A percentile compares a stretch with the other conserved stretches of the same genome.
Conservation (phyloP, 2,329 filamentous ascomycete genomes). For the Penicillium griseofulvum region DNA sequence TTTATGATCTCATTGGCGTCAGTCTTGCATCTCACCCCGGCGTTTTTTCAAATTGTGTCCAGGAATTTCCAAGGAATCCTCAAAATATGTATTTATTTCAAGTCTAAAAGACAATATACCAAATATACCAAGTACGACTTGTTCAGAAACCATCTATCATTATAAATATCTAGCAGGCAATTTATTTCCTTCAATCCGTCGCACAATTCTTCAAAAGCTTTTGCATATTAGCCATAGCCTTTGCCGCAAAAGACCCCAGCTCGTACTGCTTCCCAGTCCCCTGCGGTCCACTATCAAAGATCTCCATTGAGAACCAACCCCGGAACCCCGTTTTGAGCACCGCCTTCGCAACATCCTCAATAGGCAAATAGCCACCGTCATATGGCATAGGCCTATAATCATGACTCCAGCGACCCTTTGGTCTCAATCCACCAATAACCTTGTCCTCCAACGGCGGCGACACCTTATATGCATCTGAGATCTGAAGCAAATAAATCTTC, state of each 20-base stretch:
- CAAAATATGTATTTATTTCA: constrained; percentile 3
- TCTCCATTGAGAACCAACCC: constrained; percentile 67
- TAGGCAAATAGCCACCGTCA: constrained; percentile 68
- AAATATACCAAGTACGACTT: background rate
- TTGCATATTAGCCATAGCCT: constrained; percentile 52
- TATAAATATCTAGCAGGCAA: background rate
- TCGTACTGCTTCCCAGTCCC: constrained; percentile 54
- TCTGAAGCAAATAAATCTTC: constrained; percentile 73
- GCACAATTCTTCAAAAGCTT: constrained; percentile 44
- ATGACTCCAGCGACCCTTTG: constrained; percentile 68
- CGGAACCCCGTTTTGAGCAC: constrained; percentile 67
- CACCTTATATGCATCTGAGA: constrained; percentile 70
- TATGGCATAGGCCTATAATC: constrained; percentile 68
- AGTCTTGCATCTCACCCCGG: constrained; percentile 21
- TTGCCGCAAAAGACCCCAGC: constrained; percentile 50
- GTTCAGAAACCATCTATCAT: background rate
- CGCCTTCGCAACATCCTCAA: constrained; percentile 62
- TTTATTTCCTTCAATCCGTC: constrained; percentile 4
- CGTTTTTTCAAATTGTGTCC: constrained; percentile 12
- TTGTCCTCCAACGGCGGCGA: constrained; percentile 54
- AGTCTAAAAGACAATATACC: constrained; percentile 1
- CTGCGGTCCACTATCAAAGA: constrained; percentile 62
- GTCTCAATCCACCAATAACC: constrained; percentile 55
- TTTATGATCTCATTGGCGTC: constrained; percentile 22
- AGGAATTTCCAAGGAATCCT: constrained; percentile 1